A percentile compares a stretch with the other conserved stretches of the same genome.
phyloP scores from a whole-genome alignment of 2,329 filamentous ascomycete species.

The Septoria linicola region DNA sequence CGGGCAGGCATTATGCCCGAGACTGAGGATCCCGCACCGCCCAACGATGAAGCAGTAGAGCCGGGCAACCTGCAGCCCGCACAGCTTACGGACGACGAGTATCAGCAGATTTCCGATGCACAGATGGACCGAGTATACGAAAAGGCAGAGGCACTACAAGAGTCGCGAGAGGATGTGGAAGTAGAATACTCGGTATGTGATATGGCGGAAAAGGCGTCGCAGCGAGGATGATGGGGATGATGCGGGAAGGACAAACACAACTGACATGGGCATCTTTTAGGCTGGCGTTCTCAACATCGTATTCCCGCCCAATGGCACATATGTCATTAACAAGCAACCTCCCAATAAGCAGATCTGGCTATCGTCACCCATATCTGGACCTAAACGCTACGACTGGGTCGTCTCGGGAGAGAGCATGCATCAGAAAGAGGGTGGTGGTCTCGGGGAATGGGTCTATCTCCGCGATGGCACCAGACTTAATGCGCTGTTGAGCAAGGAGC shows the following conservation, averaged over 20 bases:
- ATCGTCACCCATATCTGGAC: slow-evolving; percentile 83
- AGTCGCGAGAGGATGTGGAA: slow-evolving; percentile 73
- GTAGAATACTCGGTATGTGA: slow-evolving; percentile 82
- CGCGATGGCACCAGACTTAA: slow-evolving; percentile 76
- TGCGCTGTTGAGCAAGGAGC: slow-evolving; percentile 71
- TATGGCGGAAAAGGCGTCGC: background rate
- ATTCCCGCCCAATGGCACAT: slow-evolving; percentile 70
- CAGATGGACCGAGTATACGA: slow-evolving; percentile 64
- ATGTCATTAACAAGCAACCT: slow-evolving; percentile 97
- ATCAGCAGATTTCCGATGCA: slow-evolving; percentile 72
- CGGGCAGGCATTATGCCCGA: slow-evolving; percentile 45
- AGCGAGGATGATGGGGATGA: background rate
- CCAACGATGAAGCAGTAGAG: slow-evolving; percentile 37
- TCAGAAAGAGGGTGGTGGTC: slow-evolving; percentile 73
- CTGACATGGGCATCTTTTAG: slow-evolving; percentile 48
- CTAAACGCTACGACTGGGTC: slow-evolving; percentile 93
- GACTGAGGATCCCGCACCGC: slow-evolving; percentile 42
- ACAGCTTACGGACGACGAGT: slow-evolving; percentile 67
- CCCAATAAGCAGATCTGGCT: slow-evolving; percentile 98
- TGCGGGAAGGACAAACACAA: slow-evolving; percentile 3
- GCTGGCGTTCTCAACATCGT: slow-evolving; percentile 79
- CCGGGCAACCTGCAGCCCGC: slow-evolving; percentile 52
- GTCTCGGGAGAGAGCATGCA: slow-evolving; percentile 68
- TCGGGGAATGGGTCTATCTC: slow-evolving; percentile 82
- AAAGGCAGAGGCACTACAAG: slow-evolving; percentile 70